A percentile compares a stretch with the other conserved stretches of the same genome.
Evolutionary conservation across 2,329 filamentous ascomycete genomes (phyloP).

Genomic region (Colletotrichum sp.): DNA sequence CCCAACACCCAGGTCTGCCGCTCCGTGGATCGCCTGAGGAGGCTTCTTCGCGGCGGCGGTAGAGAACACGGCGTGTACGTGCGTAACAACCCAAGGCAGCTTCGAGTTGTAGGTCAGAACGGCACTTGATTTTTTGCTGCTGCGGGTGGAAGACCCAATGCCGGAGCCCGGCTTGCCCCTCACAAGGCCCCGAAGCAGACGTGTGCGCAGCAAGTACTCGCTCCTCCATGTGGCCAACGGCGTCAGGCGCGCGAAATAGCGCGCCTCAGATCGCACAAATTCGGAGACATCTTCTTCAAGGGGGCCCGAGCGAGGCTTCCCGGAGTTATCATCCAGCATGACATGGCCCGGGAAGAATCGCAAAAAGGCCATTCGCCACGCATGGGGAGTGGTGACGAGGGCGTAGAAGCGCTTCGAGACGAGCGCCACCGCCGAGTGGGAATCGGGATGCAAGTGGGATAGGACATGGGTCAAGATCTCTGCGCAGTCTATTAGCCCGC

Average conservation of each 20-base stretch:
- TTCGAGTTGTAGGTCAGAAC: slow-evolving; percentile 88
- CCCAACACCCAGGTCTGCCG: slow-evolving; percentile 77
- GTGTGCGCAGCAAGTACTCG: slow-evolving; percentile 89
- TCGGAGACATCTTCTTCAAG: slow-evolving; percentile 55
- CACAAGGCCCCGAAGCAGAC: slow-evolving; percentile 79
- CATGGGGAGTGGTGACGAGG: slow-evolving; percentile 88
- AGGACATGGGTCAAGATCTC: slow-evolving; percentile 92
- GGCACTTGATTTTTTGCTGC: slow-evolving; percentile 69
- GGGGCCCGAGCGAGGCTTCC: slow-evolving; percentile 38
- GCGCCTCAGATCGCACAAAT: slow-evolving; percentile 71
- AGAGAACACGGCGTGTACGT: slow-evolving; percentile 78
- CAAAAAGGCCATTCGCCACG: slow-evolving; percentile 91
- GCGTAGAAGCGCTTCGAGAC: slow-evolving; percentile 88
- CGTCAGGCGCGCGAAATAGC: slow-evolving; percentile 83
- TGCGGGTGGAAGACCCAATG: slow-evolving; percentile 56
- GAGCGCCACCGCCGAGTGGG: slow-evolving; percentile 80
- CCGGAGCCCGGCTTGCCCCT: slow-evolving; percentile 79
- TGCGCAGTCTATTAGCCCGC: slow-evolving; percentile 39
- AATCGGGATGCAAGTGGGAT: slow-evolving; percentile 86
- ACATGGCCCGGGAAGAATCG: slow-evolving; percentile 86
- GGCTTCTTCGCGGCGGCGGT: slow-evolving; percentile 65
- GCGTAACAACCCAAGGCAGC: slow-evolving; percentile 78
- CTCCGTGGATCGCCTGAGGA: slow-evolving; percentile 83
- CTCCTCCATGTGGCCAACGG: slow-evolving; percentile 91
- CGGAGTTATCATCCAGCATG: slow-evolving; percentile 45